Conservation (phyloP, 495 filamentous ascomycete genomes). For the Aspergillus campestris region DNA sequence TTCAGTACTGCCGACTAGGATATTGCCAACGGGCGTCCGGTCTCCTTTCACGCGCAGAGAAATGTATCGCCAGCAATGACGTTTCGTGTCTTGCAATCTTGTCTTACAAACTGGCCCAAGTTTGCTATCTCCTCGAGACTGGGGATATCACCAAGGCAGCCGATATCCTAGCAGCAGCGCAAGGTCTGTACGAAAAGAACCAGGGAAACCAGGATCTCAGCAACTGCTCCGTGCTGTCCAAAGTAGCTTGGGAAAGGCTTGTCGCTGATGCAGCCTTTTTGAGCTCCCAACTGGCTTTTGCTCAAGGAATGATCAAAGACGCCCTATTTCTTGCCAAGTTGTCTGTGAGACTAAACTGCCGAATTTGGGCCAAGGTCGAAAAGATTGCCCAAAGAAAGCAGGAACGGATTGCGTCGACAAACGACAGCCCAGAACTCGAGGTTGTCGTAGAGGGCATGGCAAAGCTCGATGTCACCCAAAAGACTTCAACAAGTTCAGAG, state of each 20-base stretch:
- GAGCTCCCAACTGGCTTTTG: slow-evolving; percentile 54
- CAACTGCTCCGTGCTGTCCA: slow-evolving; percentile 20
- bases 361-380: slow-evolving; percentile 65
- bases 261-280: slow-evolving; percentile 48
- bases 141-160: slow-evolving; percentile 53
- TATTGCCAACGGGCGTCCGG: slow-evolving; percentile 65
- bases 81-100: slow-evolving; percentile 37
- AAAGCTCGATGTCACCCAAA: slow-evolving; percentile 32
- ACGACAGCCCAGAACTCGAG: slow-evolving; percentile 27
- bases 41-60: slow-evolving; percentile 50
- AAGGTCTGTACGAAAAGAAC: slow-evolving; percentile 27
- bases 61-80: slow-evolving; percentile 30
- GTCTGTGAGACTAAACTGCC: slow-evolving; percentile 55
- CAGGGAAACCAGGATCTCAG: slow-evolving; percentile 23
- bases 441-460: slow-evolving; percentile 35
- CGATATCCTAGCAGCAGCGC: slow-evolving; percentile 20
- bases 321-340: slow-evolving; percentile 60
- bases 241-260: slow-evolving; percentile 37
- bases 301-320: slow-evolving; percentile 52
- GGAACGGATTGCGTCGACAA: slow-evolving; percentile 16
- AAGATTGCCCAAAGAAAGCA: slow-evolving; percentile 32
- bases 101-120: slow-evolving; percentile 59
- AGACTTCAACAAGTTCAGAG: slow-evolving; percentile 15
- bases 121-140: slow-evolving; percentile 64
- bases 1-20: slow-evolving; percentile 70